These are phyloP conservation scores for Amphibolis antarctica DNA, from an alignment of 106 monocot genomes.

Conservation along the genomic window DNA sequence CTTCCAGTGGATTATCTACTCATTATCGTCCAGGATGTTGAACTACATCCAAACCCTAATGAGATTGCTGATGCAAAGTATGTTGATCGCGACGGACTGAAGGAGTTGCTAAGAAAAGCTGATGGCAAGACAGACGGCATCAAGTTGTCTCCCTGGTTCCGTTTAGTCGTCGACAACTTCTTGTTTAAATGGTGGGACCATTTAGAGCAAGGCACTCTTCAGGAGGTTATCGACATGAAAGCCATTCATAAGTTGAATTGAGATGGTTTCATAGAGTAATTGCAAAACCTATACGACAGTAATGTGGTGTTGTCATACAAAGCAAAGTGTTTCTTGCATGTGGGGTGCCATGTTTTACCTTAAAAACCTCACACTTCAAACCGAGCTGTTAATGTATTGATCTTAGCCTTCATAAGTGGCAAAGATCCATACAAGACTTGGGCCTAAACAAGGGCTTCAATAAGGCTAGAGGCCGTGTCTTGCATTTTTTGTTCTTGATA, in stretches of 20 bases:
- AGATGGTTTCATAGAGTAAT: background rate
- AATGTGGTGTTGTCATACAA: no score
- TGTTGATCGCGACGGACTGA: conserved; percentile 51
- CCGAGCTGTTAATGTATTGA: no score
- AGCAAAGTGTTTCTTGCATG: no score
- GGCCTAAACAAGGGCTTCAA: no score
- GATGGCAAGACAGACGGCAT: conserved; percentile 47
- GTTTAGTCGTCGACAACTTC: conserved; percentile 67
- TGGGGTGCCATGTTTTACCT: no score
- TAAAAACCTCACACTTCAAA: no score
- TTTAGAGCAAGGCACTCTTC: conserved; percentile 50
- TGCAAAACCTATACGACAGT: no score
- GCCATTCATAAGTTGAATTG: conserved; percentile 39
- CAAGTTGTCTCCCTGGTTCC: conserved; percentile 78
- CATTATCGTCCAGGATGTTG: conserved; percentile 66
- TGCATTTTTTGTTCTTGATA: no score
- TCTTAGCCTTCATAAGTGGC: no score
- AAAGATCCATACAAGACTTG: no score
- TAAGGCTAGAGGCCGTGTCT: no score
- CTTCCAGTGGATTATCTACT: conserved; percentile 82
- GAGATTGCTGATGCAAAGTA: conserved; percentile 81
- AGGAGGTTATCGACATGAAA: conserved; percentile 49
- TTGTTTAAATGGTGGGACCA: conserved; percentile 80
- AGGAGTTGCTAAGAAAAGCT: conserved; percentile 70
- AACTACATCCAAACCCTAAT: conserved; percentile 61